Conservation (phyloP, 139 green algal species). For the Chlamydomonas sphaeroides region DNA sequence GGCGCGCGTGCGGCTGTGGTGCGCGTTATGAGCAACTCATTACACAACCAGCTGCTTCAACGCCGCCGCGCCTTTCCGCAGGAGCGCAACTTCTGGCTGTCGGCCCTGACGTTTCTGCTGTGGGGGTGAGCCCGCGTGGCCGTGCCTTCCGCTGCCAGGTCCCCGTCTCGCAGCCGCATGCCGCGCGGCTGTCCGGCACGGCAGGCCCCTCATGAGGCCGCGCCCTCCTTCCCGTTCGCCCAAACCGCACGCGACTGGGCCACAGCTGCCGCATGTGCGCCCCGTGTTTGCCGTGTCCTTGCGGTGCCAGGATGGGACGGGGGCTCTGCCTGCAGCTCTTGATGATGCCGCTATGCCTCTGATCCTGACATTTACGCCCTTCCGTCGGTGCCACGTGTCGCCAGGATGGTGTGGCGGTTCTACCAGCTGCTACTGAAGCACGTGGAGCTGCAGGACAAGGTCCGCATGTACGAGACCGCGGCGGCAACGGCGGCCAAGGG, state of each 20-base stretch:
- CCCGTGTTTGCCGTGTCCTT: not conserved
- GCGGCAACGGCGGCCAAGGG: not conserved
- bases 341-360: too few species aligned
- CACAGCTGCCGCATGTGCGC: too few species aligned
- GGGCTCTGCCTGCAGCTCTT: not conserved
- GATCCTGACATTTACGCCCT: not conserved
- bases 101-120: slow-evolving; percentile 39
- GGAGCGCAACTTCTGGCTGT: slow-evolving; percentile 49
- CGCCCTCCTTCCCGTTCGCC: too few species aligned
- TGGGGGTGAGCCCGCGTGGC: slow-evolving; percentile 20
- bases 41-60: not conserved
- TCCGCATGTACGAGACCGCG: slow-evolving; percentile 7
- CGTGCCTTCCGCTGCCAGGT: not conserved
- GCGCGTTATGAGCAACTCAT: too few species aligned
- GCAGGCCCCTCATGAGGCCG: not conserved
- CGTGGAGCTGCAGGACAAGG: slow-evolving; percentile 2
- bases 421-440: slow-evolving; percentile 37
- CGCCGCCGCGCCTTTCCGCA: not conserved
- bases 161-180: not conserved
- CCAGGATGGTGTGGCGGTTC: slow-evolving; percentile 36
- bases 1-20: too few species aligned
- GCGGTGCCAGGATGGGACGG: too few species aligned
- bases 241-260: not conserved
- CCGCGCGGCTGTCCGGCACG: too few species aligned
- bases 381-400: not conserved